phyloP scores from a whole-genome alignment of 441 rosid genomes.

The Erodium texanum region DNA sequence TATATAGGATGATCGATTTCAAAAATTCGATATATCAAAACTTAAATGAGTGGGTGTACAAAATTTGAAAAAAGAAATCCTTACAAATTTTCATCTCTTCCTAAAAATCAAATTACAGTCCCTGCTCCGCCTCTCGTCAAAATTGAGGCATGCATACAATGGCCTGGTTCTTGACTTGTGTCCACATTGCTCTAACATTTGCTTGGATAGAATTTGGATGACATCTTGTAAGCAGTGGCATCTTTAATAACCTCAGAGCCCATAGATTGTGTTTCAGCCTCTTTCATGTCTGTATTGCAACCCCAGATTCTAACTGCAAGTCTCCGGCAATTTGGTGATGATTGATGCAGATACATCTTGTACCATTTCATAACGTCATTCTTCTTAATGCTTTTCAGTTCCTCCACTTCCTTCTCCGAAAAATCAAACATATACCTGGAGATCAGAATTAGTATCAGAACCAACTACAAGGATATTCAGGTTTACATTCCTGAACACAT shows the following conservation, averaged over 20 bases:
- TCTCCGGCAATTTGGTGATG: conserved; percentile 72
- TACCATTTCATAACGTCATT: conserved; percentile 60
- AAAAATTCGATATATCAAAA: too few species aligned
- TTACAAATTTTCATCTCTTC: neutral
- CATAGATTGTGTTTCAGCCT: conserved; percentile 27
- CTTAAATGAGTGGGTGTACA: neutral
- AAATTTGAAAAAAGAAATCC: too few species aligned
- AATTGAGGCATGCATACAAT: conserved; percentile 10
- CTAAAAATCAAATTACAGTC: neutral
- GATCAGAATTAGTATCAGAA: conserved; percentile 7
- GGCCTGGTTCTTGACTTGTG: neutral
- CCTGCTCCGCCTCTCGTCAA: neutral
- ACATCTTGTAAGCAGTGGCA: conserved; percentile 43
- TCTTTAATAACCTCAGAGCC: conserved; percentile 41
- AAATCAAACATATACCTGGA: conserved; percentile 77
- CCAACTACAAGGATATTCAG: neutral
- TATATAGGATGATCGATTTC: too few species aligned
- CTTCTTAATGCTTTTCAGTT: conserved; percentile 46
- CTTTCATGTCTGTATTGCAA: conserved; percentile 55
- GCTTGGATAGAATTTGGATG: conserved; percentile 59
- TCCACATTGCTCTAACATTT: conserved; percentile 3
- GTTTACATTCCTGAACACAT: too few species aligned
- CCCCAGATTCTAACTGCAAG: conserved; percentile 86
- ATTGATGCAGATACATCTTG: conserved; percentile 50
- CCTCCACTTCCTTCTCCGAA: conserved; percentile 68